A percentile compares a stretch with the other conserved stretches of the same genome.
Conservation (phyloP, 1,284 basidiomycete species). For the Pseudozyma hubeiensis region DNA sequence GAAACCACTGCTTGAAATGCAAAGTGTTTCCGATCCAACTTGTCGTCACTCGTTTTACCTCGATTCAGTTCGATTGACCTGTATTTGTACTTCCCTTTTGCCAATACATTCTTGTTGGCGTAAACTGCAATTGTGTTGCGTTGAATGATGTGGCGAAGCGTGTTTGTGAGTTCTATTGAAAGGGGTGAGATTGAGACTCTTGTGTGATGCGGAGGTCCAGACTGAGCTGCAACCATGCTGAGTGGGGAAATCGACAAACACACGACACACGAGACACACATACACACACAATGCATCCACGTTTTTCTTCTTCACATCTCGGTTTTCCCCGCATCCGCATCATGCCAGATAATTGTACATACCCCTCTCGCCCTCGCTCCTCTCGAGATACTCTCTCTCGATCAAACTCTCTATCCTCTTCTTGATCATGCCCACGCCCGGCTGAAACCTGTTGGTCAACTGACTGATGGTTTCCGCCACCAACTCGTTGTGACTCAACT, state of each 20-base stretch:
- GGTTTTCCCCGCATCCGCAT: background rate
- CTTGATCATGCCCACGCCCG: constrained; percentile 87
- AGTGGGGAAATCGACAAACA: too few relatives aligned
- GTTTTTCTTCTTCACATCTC: background rate
- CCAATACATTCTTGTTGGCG: too few relatives aligned
- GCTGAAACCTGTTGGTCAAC: constrained; percentile 84
- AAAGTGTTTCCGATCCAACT: too few relatives aligned
- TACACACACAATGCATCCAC: background rate
- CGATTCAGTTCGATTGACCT: too few relatives aligned
- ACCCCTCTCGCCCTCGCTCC: constrained; percentile 37
- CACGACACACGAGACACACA: background rate
- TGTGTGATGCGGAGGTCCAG: too few relatives aligned
- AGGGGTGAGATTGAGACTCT: too few relatives aligned
- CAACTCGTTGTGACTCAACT: constrained; percentile 87
- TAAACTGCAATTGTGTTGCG: too few relatives aligned
- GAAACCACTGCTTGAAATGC: background rate
- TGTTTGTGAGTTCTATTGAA: too few relatives aligned
- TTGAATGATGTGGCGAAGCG: too few relatives aligned
- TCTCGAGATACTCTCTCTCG: constrained; percentile 73
- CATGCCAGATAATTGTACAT: constrained; percentile 64
- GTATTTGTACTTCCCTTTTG: too few relatives aligned
- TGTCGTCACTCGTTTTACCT: too few relatives aligned
- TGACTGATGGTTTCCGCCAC: constrained; percentile 91
- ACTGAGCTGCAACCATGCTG: too few relatives aligned
- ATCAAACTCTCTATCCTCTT: constrained; percentile 93